Percentiles rank a stretch among this genome's conserved stretches.
Conservation (phyloP, 139 green algal genomes). For the Tetradesmus obliquus region DNA sequence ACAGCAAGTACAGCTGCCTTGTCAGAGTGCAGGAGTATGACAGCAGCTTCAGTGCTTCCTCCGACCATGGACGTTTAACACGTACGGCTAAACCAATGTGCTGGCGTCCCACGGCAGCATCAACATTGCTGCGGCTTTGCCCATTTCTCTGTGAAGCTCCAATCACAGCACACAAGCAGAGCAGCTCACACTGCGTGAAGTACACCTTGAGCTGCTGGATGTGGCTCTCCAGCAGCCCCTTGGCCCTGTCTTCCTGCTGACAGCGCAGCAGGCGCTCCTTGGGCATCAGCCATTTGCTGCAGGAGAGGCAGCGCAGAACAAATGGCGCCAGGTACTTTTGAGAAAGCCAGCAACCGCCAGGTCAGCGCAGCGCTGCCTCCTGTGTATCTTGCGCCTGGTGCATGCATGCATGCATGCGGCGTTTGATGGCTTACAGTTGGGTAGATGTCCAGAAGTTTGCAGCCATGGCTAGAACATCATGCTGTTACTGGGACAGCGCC, state of each 20-base stretch:
- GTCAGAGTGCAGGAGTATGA: not conserved
- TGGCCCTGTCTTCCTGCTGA: slow-evolving; percentile 55
- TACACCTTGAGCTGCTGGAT: slow-evolving; percentile 69
- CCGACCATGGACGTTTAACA: no score
- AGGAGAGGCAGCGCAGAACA: not conserved
- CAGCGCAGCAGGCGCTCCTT: slow-evolving; percentile 52
- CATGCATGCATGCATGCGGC: not conserved
- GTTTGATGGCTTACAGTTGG: slow-evolving; percentile 23
- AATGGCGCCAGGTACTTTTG: not conserved
- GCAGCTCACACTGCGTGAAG: slow-evolving; percentile 63
- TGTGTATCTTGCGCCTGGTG: not conserved
- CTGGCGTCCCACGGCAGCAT: no score
- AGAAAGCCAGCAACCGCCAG: not conserved
- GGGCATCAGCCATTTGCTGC: slow-evolving; percentile 60
- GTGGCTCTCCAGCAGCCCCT: slow-evolving; percentile 62
- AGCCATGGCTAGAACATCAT: slow-evolving; percentile 7
- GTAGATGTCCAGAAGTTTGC: slow-evolving; percentile 50
- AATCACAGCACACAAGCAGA: not conserved
- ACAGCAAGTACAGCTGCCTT: not conserved
- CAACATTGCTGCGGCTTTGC: no score
- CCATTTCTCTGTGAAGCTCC: no score
- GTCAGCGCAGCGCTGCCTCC: not conserved
- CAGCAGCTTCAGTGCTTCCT: not conserved
- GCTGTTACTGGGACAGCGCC: not conserved
- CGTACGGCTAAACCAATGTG: no score